Base-by-base conservation (phyloP, 148 eudicot species). In the Persicaria tinctoria region DNA sequence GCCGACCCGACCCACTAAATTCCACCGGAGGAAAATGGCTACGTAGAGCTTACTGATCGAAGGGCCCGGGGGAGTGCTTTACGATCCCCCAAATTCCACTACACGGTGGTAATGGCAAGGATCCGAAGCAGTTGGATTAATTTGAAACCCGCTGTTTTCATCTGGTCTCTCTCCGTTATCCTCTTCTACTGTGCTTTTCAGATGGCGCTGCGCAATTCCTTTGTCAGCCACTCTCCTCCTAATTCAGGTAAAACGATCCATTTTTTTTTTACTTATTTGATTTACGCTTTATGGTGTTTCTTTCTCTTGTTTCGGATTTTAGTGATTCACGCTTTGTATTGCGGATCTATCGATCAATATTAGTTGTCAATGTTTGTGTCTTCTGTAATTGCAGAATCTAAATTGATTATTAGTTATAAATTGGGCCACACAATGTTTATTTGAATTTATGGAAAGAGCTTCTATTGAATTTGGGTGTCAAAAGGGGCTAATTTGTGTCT, bases 151-250 rank as follows among this genome's bases (percentile, higher is more conserved):
- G 79, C 73, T 5, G 51, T 74, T 74, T 62, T 85, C 51, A 84
- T 91, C 76, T 93, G 98, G 98, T 82, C 63, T 50, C 51, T 85
- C 62, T 86, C 87, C 73, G 73, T 77, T 51, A 20, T 88, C 77
- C 78, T 85, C 73, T 89, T 89, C 74, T 81, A 77, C 70, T 74
- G 5, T 68, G 23, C 89, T 4, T 85, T 91, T 63, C 86, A 76
- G n/a, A 78, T 88, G 87, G 86, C 87, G 55, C 86, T 77, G 59
- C 75, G 71, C 1, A 88, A 88, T 70, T 84, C 90, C 13, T 82
- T 81, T 32, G 5, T 55, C 64, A 38, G 64, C 49, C 47, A 73
- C 14, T 48, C 76, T 5, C 8, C 74, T 14, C 18, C 74, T 50
- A 50, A 76, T 64, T 80, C 82, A 82, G 91, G 93, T 93, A 78